Percentiles rank a stretch among this genome's conserved stretches.
phyloP scores from a whole-genome alignment of 805 yeast species.

The Hanseniaspora thailandica region DNA sequence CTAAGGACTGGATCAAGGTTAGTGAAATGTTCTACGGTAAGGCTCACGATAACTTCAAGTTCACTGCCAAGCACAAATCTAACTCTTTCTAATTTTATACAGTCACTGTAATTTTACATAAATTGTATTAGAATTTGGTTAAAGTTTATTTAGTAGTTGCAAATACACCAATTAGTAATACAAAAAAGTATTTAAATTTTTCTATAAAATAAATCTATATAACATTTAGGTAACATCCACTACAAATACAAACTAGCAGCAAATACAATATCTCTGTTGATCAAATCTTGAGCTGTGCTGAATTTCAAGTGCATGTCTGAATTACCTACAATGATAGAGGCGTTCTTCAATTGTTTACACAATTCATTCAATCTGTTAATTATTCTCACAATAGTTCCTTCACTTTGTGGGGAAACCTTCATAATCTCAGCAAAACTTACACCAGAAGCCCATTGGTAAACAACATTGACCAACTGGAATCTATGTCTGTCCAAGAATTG shows the following conservation, averaged over 20 bases:
- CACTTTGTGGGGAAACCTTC: conserved; percentile 78
- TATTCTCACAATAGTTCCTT: conserved; percentile 93
- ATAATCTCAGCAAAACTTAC: conserved; percentile 82
- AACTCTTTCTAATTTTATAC: conserved; percentile 40
- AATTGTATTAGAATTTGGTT: no score
- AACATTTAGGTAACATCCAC: no score
- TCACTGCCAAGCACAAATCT: conserved; percentile 90
- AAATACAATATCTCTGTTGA: conserved; percentile 92
- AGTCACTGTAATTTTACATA: no score
- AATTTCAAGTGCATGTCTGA: conserved; percentile 78
- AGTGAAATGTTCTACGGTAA: conserved; percentile 92
- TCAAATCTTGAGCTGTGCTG: conserved; percentile 84
- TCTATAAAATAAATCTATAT: no score
- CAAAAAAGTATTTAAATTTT: no score
- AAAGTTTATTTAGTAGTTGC: no score
- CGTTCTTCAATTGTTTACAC: conserved; percentile 86
- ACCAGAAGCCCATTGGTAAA: conserved; percentile 97
- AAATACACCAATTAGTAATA: no score
- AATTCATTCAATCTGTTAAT: conserved; percentile 89
- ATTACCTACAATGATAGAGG: conserved; percentile 90
- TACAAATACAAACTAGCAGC: conserved; percentile 85
- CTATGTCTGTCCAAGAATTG: conserved; percentile 72
- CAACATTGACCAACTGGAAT: conserved; percentile 84
- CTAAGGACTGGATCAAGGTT: conserved; percentile 89
- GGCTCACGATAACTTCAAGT: conserved; percentile 59